Conservation (phyloP, 2,329 filamentous ascomycete species). For the Xylariaceae sp. region DNA sequence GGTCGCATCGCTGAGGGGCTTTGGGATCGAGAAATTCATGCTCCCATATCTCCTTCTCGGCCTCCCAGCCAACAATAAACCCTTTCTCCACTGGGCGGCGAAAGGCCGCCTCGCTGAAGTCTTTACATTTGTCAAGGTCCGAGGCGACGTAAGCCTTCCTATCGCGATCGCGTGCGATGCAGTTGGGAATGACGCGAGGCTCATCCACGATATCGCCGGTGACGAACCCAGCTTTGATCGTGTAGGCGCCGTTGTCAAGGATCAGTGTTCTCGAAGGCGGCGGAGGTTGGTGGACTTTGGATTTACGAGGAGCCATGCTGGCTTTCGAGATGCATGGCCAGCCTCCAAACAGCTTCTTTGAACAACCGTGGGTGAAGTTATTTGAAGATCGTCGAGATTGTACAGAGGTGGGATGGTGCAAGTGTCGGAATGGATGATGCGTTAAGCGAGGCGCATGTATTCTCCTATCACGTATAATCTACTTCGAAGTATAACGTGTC, state of each 20-base stretch:
- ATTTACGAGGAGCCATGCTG: conserved; percentile 37
- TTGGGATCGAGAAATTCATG: conserved; percentile 73
- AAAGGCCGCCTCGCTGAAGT: conserved; percentile 86
- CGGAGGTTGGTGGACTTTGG: conserved; percentile 45
- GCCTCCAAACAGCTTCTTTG: too few species aligned
- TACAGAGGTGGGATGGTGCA: too few species aligned
- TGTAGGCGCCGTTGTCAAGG: conserved; percentile 89
- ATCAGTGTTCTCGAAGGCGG: conserved; percentile 69
- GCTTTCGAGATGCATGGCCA: too few species aligned
- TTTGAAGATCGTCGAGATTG: too few species aligned
- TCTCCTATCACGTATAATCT: too few species aligned
- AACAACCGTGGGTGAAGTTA: too few species aligned
- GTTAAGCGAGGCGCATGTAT: too few species aligned
- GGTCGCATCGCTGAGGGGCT: conserved; percentile 66
- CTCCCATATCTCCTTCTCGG: conserved; percentile 93
- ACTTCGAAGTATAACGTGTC: too few species aligned
- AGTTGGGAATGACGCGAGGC: conserved; percentile 81
- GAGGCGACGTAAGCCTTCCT: conserved; percentile 75
- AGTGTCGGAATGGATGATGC: too few species aligned
- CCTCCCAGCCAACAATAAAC: conserved; percentile 95
- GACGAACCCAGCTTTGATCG: conserved; percentile 83
- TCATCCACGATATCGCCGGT: conserved; percentile 37
- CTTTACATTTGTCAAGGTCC: conserved; percentile 72
- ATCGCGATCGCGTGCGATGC: conserved; percentile 77
- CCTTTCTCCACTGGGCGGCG: conserved; percentile 90